These are phyloP conservation scores for Peronospora farinosa DNA, from an alignment of 352 stramenopile species.

Conservation along the genomic window DNA sequence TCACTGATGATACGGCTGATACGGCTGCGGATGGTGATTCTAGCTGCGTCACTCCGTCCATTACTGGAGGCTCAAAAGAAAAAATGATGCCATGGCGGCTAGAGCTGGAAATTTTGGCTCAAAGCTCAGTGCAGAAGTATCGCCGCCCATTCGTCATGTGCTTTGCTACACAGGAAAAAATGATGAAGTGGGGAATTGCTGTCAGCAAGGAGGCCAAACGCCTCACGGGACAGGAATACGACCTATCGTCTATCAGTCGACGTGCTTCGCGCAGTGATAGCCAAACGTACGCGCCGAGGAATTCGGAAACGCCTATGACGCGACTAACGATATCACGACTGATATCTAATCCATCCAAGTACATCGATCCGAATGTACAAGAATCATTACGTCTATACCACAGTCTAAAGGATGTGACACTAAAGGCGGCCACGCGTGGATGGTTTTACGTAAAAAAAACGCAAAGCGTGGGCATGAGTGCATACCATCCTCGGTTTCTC, in stretches of 20 bases:
- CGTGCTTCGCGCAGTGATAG: conserved; percentile 62
- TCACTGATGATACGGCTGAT: conserved; percentile 37
- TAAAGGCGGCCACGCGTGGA: conserved; percentile 54
- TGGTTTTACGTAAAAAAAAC: conserved; percentile 86
- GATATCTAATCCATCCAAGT: conserved; percentile 77
- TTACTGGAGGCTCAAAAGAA: conserved; percentile 32
- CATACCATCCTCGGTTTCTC: conserved; percentile 81
- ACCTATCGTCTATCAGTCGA: conserved; percentile 65
- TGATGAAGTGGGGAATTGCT: conserved; percentile 84
- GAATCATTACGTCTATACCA: conserved; percentile 49
- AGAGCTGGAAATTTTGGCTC: conserved; percentile 62
- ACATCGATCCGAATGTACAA: conserved; percentile 50
- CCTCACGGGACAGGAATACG: conserved; percentile 74
- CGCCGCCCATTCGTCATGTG: conserved; percentile 73
- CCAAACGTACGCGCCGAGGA: conserved; percentile 38
- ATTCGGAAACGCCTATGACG: conserved; percentile 55
- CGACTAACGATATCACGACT: conserved; percentile 55
- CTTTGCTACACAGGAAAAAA: conserved; percentile 66
- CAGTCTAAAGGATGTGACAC: conserved; percentile 70
- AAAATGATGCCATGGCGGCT: conserved; percentile 72
- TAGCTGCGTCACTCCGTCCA: conserved; percentile 15
- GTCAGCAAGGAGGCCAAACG: conserved; percentile 75
- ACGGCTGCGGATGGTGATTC: conserved; percentile 2
- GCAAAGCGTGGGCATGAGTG: conserved; percentile 49
- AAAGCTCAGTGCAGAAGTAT: conserved; percentile 54